phyloP scores from a whole-genome alignment of 2,329 filamentous ascomycete species.

The Fusarium ambrosium region DNA sequence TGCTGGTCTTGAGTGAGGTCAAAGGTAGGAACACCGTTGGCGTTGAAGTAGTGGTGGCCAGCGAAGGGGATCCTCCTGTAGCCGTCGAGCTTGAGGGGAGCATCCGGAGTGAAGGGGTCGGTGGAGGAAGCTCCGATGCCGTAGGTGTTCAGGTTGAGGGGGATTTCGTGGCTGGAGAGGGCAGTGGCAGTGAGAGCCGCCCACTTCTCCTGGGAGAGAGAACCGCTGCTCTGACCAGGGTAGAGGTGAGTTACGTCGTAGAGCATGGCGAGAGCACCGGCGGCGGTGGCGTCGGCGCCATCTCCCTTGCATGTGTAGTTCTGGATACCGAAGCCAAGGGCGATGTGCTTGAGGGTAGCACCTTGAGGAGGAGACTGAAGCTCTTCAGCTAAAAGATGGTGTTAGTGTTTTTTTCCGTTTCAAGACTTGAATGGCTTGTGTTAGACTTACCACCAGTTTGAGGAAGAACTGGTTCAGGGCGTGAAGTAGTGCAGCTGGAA shows the following conservation, averaged over 20 bases:
- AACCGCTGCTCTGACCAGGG: slow-evolving; percentile 56
- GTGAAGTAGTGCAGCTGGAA: slow-evolving; percentile 34
- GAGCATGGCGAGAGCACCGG: slow-evolving; percentile 71
- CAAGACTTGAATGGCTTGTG: background rate
- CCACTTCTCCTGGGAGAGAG: slow-evolving; percentile 58
- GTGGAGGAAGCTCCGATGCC: slow-evolving; percentile 57
- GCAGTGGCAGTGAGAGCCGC: slow-evolving; percentile 55
- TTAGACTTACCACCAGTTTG: slow-evolving; percentile 54
- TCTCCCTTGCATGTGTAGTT: slow-evolving; percentile 74
- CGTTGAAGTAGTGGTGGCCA: slow-evolving; percentile 78
- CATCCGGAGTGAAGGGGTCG: slow-evolving; percentile 60
- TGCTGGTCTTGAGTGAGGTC: slow-evolving; percentile 59
- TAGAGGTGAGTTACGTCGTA: slow-evolving; percentile 70
- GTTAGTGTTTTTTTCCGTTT: slow-evolving; percentile 33
- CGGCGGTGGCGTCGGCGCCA: slow-evolving; percentile 53
- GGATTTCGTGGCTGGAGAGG: slow-evolving; percentile 58
- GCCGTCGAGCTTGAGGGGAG: slow-evolving; percentile 56
- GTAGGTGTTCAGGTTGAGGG: slow-evolving; percentile 61
- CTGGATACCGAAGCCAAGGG: slow-evolving; percentile 74
- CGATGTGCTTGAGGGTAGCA: slow-evolving; percentile 65
- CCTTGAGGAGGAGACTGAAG: slow-evolving; percentile 58
- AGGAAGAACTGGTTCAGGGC: slow-evolving; percentile 52
- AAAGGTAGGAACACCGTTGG: slow-evolving; percentile 69
- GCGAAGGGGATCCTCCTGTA: slow-evolving; percentile 57
- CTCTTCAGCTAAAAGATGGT: slow-evolving; percentile 52